Evolutionary conservation across 768 basidiomycete genomes (phyloP).

Genomic region (Ramaria sp.): DNA sequence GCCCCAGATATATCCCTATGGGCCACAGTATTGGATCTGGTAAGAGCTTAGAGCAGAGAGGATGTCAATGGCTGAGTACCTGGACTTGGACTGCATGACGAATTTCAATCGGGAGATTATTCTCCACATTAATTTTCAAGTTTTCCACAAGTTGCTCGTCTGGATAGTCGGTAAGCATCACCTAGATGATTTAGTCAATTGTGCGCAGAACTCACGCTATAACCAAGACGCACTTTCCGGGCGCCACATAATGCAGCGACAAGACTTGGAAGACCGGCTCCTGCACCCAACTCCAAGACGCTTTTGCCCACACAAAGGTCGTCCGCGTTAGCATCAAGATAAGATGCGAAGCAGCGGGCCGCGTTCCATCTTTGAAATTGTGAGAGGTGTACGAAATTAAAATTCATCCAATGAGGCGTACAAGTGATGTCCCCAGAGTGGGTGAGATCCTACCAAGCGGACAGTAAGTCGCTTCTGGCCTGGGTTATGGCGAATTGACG

Average conservation of each 20-base stretch:
- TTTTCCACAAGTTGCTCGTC: slow-evolving; percentile 69
- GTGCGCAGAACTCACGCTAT: neutral
- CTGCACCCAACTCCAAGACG: slow-evolving; percentile 89
- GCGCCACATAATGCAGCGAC: slow-evolving; percentile 66
- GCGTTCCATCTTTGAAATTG: slow-evolving; percentile 61
- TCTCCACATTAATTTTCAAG: slow-evolving; percentile 52
- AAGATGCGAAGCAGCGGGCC: slow-evolving; percentile 58
- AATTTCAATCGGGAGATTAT: slow-evolving; percentile 34
- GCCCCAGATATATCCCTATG: slow-evolving; percentile 81
- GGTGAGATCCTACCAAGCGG: slow-evolving; percentile 66
- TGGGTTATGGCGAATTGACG: neutral
- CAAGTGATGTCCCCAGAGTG: slow-evolving; percentile 77
- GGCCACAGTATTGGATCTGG: neutral
- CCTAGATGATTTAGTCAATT: slow-evolving; percentile 28
- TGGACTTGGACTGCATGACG: slow-evolving; percentile 20
- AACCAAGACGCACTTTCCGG: slow-evolving; percentile 34
- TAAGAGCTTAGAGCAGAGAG: neutral
- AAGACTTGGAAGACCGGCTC: slow-evolving; percentile 81
- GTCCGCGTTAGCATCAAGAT: slow-evolving; percentile 44
- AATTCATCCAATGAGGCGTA: slow-evolving; percentile 20
- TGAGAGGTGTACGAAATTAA: neutral
- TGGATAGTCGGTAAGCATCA: slow-evolving; percentile 89
- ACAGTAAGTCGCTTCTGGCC: slow-evolving; percentile 40
- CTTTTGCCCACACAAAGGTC: slow-evolving; percentile 30
- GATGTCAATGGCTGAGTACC: slow-evolving; percentile 17